Percentiles rank a stretch among this genome's conserved stretches.
Conservation (phyloP, 2,329 filamentous ascomycete genomes). For the Trichoderma sp. region DNA sequence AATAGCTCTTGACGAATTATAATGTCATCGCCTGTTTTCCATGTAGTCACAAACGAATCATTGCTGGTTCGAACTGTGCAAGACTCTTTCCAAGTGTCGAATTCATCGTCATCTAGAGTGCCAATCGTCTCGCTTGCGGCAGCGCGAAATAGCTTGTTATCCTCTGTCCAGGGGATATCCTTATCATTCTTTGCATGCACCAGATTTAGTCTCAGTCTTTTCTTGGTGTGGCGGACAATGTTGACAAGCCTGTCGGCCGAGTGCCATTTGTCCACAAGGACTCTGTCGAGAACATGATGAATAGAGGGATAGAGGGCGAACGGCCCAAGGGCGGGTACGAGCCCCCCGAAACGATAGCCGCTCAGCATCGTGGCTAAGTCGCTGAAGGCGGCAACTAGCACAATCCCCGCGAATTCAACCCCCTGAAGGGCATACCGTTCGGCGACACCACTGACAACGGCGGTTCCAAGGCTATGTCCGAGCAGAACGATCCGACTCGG, state of each 20-base stretch:
- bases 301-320: slow-evolving; percentile 65
- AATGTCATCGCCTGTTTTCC: slow-evolving; percentile 43
- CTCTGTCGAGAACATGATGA: slow-evolving; percentile 56
- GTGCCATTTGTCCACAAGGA: slow-evolving; percentile 79
- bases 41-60: slow-evolving; percentile 48
- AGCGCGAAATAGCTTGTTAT: slow-evolving; percentile 60
- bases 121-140: slow-evolving; percentile 52
- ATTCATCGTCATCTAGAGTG: slow-evolving; percentile 36
- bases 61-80: slow-evolving; percentile 43
- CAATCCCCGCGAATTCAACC: slow-evolving; percentile 71
- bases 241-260: slow-evolving; percentile 64
- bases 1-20: slow-evolving; percentile 54
- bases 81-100: slow-evolving; percentile 45
- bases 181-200: slow-evolving; percentile 78
- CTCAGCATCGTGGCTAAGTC: slow-evolving; percentile 69
- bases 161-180: slow-evolving; percentile 76
- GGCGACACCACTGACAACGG: slow-evolving; percentile 71
- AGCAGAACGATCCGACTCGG: slow-evolving; percentile 73
- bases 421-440: slow-evolving; percentile 63
- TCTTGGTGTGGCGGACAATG: slow-evolving; percentile 50
- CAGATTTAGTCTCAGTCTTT: slow-evolving; percentile 62
- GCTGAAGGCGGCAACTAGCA: slow-evolving; percentile 79
- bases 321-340: slow-evolving; percentile 76
- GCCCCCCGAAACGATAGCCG: slow-evolving; percentile 74
- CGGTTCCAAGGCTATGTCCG: slow-evolving; percentile 86